These are phyloP conservation scores for Punica granatum DNA, from an alignment of 345 rosid species.

Conservation along the genomic window DNA sequence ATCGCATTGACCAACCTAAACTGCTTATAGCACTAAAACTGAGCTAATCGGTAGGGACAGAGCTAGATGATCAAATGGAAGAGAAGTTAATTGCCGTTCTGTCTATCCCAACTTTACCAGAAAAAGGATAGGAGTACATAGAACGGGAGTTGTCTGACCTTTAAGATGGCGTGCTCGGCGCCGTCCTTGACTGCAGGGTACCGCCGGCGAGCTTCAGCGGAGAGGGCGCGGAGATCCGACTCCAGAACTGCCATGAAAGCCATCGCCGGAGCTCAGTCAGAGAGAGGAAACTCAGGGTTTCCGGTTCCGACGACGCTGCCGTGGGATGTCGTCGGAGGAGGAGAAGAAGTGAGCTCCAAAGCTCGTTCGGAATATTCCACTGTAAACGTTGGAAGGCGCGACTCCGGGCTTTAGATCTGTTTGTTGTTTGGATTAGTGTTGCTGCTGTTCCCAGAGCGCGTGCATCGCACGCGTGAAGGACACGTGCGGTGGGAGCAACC, in stretches of 20 bases:
- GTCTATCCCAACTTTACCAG: not conserved
- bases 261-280: too few relatives aligned
- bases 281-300: too few relatives aligned
- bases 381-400: too few relatives aligned
- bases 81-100: not conserved
- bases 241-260: constrained; percentile 91
- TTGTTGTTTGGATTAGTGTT: too few relatives aligned
- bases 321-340: too few relatives aligned
- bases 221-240: constrained; percentile 96
- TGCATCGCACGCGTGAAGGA: too few relatives aligned
- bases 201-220: constrained; percentile 93
- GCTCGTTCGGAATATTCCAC: too few relatives aligned
- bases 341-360: too few relatives aligned
- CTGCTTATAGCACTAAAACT: not conserved
- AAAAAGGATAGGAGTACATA: not conserved
- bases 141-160: constrained; percentile 31
- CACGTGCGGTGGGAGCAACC: too few relatives aligned
- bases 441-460: too few relatives aligned
- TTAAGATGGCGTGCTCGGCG: constrained; percentile 88
- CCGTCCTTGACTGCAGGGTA: constrained; percentile 91
- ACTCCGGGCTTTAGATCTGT: too few relatives aligned
- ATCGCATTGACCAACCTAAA: not conserved
- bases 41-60: not conserved
- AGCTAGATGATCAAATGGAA: not conserved
- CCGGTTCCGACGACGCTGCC: too few relatives aligned